phyloP scores from a whole-genome alignment of 1,284 basidiomycete genomes.

The Rhizoctonia solani region DNA sequence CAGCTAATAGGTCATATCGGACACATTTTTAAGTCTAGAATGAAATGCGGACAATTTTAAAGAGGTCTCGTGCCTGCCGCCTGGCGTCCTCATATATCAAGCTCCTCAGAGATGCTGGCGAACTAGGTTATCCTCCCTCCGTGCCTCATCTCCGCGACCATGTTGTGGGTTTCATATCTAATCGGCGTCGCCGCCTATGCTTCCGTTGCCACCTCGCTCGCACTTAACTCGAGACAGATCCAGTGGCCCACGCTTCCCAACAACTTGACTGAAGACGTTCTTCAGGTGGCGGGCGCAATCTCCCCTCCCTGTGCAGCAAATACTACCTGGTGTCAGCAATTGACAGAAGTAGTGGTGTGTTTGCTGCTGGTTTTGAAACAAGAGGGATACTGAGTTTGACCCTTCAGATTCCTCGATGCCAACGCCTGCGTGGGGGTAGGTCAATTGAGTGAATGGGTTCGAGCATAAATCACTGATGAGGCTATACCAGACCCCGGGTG shows the following conservation, averaged over 20 bases:
- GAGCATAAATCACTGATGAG: neutral
- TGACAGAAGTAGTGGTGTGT: conserved; percentile 32
- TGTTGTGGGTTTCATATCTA: conserved; percentile 4
- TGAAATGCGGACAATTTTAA: neutral
- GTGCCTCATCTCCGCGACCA: neutral
- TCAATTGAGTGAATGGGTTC: neutral
- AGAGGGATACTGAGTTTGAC: neutral
- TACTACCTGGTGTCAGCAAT: conserved; percentile 8
- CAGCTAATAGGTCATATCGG: neutral
- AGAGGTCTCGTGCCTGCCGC: neutral
- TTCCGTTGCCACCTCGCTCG: neutral
- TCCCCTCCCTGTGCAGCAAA: conserved; percentile 31
- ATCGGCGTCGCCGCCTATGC: neutral
- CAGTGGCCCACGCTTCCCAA: too few relatives aligned
- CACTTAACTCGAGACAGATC: neutral
- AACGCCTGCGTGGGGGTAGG: conserved; percentile 13
- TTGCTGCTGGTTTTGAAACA: neutral
- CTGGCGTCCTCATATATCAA: neutral
- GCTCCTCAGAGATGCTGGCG: neutral
- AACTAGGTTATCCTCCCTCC: neutral
- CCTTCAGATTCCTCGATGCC: conserved; percentile 30
- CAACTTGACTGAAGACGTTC: conserved; percentile 31
- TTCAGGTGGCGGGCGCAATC: conserved; percentile 32
- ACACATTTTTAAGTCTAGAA: neutral
- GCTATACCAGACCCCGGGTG: conserved; percentile 30